Evolutionary conservation across 371 early-diverging fungal species (phyloP).

Genomic region (Mortierella sp.): DNA sequence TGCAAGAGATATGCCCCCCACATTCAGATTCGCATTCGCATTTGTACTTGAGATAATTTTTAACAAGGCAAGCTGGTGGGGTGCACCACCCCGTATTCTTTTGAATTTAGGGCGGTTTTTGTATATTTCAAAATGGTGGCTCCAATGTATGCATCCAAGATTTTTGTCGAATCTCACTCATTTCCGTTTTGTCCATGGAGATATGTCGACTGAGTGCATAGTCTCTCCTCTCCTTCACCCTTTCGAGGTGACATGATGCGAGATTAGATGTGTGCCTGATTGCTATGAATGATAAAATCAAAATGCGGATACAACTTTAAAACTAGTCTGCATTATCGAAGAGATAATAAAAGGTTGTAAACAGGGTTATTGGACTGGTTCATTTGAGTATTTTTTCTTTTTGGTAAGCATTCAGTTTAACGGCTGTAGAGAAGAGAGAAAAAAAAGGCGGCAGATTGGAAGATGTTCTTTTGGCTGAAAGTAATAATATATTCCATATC

Average conservation of each 20-base stretch:
- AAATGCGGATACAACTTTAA: not conserved
- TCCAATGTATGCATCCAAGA: too few species aligned
- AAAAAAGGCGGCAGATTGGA: not conserved
- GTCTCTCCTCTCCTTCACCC: too few species aligned
- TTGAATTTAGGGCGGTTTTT: not conserved
- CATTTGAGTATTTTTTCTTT: too few species aligned
- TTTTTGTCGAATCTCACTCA: too few species aligned
- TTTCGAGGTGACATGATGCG: not conserved
- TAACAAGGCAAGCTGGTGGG: not conserved
- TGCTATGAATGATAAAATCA: not conserved
- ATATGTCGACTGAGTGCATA: too few species aligned
- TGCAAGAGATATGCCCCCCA: not conserved
- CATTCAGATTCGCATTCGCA: not conserved
- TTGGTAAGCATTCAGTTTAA: too few species aligned
- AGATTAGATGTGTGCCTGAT: not conserved
- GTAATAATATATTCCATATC: not conserved
- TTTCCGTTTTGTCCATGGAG: too few species aligned
- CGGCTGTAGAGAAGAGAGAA: too few species aligned
- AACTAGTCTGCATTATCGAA: constrained; percentile 1
- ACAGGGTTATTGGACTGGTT: too few species aligned
- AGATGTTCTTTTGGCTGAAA: too few species aligned
- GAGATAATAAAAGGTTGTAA: too few species aligned
- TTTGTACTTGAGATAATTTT: not conserved
- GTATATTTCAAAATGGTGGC: too few species aligned
- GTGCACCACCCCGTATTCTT: not conserved